Base-by-base conservation (phyloP, 768 basidiomycete genomes). In the Calocybe gangraenosa region DNA sequence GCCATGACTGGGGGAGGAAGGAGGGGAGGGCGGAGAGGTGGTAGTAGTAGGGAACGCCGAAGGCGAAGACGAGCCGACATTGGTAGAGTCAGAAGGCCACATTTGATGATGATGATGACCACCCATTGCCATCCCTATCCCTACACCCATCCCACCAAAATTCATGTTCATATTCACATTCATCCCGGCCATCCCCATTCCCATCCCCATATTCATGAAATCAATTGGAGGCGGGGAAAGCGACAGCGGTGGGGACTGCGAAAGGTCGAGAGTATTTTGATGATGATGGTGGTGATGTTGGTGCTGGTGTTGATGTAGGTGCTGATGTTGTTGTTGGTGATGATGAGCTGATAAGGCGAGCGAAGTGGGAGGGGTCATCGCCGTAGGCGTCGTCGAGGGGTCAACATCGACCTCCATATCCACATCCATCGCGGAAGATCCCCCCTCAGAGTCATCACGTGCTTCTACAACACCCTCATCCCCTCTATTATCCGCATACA, bases 101-200 rank as follows among this genome's bases (percentile, higher is more conserved):
- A 28, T 28, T 6, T 28, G 25, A 6, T 28, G 25, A 28, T n/a
- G n/a, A n/a, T n/a, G n/a, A n/a, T n/a, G n/a, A n/a, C n/a, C n/a
- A n/a, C 25, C 25, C 25, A 28, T 32, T 11, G 31, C 42, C 32
- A 17, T 19, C 7, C 14, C 25, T 32, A 17, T 19, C 7, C 14
- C 25, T 32, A 17, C 20, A 5, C n/a, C 37, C 30, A 38, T 32
- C 10, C 15, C 10, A 13, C 18, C 14, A 7, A 2, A 17, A 21
- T 14, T 15, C 38, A 13, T 17, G 21, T 15, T 5, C 37, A 5
- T 20, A 34, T 31, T 14, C 33, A 15, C 38, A 18, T 37, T 35
- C 44, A 40, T 37, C 43, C 34, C 14, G 43, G 15, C 1, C 42
- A 50, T 36, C 6, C 49, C 49, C 25, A 50, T 43, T 2, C 49